Conservation (phyloP, 176 grass and related monocot species). For the Poa pratensis region DNA sequence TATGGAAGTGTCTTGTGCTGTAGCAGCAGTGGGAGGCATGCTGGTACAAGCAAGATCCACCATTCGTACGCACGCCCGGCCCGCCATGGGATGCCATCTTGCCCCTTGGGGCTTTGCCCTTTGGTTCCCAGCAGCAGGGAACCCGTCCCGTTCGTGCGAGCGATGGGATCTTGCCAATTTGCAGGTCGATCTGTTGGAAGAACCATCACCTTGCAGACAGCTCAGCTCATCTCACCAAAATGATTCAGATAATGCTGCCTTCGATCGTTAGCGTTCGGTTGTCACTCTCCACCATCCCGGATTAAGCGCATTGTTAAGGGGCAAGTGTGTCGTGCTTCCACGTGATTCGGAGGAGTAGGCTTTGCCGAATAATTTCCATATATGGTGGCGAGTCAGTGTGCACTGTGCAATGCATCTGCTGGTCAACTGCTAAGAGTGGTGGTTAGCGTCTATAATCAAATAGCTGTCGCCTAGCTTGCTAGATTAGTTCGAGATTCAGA, state of each 20-base stretch:
- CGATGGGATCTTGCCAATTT: no score
- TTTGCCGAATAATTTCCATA: not conserved
- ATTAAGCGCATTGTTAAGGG: not conserved
- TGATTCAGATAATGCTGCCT: not conserved
- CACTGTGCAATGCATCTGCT: not conserved
- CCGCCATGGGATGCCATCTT: not conserved
- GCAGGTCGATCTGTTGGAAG: no score
- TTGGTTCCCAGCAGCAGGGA: not conserved
- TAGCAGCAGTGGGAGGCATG: slow-evolving; percentile 49
- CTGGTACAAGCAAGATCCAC: slow-evolving; percentile 43
- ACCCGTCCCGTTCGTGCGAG: no score
- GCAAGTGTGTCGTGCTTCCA: not conserved
- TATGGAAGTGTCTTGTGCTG: slow-evolving; percentile 58
- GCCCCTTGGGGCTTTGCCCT: not conserved
- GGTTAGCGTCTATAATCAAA: not conserved
- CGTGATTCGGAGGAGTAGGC: not conserved
- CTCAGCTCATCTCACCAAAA: not conserved
- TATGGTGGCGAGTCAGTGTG: not conserved
- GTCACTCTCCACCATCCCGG: not conserved
- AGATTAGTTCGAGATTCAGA: slow-evolving; percentile 5
- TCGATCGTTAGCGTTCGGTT: not conserved
- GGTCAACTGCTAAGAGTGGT: not conserved
- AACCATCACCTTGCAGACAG: no score
- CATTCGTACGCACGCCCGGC: not conserved
- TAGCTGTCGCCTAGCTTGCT: not conserved